Percentiles rank a stretch among this genome's conserved stretches.
phyloP scores from a whole-genome alignment of 139 green algal species.

The Tetraselmis chui region DNA sequence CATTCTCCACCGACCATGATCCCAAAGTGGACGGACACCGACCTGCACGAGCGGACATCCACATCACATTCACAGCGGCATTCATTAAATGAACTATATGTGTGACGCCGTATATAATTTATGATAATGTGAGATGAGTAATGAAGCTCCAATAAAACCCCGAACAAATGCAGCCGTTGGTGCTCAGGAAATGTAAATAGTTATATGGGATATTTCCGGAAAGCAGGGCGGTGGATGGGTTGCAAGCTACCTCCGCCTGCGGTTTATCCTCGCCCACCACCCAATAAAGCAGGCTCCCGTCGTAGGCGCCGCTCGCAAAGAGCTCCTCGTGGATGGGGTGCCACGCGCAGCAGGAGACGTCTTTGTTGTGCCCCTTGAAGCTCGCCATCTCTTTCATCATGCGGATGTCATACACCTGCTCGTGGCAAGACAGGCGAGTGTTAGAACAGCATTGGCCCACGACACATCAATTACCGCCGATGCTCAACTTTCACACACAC shows the following conservation, averaged over 20 bases:
- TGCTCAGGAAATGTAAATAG: no score
- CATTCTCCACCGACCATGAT: no score
- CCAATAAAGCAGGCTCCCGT: slow-evolving; percentile 77
- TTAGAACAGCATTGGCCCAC: background rate
- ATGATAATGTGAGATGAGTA: no score
- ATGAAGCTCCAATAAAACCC: no score
- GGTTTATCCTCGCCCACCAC: slow-evolving; percentile 43
- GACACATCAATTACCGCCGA: no score
- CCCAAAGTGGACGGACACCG: no score
- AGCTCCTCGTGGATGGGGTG: slow-evolving; percentile 83
- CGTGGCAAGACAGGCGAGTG: background rate
- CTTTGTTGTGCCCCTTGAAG: slow-evolving; percentile 66
- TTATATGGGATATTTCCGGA: no score
- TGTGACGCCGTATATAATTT: no score
- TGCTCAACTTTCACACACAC: background rate
- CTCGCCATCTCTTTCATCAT: slow-evolving; percentile 54
- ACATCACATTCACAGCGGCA: no score
- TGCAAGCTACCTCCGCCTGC: slow-evolving; percentile 26
- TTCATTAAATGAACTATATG: no score
- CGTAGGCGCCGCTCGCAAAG: slow-evolving; percentile 57
- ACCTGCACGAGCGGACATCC: no score
- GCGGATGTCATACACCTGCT: slow-evolving; percentile 62
- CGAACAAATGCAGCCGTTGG: no score
- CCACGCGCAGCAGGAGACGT: slow-evolving; percentile 74
- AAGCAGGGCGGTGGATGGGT: background rate